Base-by-base conservation (phyloP, 176 grass and related monocot species). In the Lolium perenne region DNA sequence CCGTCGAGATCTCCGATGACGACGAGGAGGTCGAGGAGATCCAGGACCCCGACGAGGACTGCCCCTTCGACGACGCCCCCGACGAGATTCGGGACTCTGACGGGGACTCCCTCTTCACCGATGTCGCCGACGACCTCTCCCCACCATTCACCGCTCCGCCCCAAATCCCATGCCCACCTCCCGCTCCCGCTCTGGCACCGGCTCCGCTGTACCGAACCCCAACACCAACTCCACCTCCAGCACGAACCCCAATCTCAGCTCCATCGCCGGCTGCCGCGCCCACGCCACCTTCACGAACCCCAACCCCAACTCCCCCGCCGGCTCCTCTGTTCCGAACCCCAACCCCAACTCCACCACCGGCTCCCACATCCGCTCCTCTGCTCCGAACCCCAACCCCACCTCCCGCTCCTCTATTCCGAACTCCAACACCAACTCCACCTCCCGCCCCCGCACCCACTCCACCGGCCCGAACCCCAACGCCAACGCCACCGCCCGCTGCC, bases 1-100 rank as follows among this genome's bases (percentile, higher is more conserved):
- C 90, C 41, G 7, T 91, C 79, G 70, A 91, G 79, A 92, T 98
- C 84, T 91, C 96, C 40, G 96, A 94, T 38, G 93, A 93, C 22
- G 87, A 94, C 6, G 41, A 41, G 14, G 71, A 50, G 22, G 81
- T 82, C 26, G 2, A 79, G 1, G 84, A 87, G 38, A 79, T 87
- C 18, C 14, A 74, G 22, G 89, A 91, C 41, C 20, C 60, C 56
- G 88, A 94, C 55, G 93, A 85, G 73, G 88, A 87, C 14, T 62
- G 54, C 25, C 84, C 58, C 22, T 94, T 95, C 71, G 54, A 74
- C 65, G 90, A 93, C 25, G 90, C 93, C 56, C 63, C 54, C 20
- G 74, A 79, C 12, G 84, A 87, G 38, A 79, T 87, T 6, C 20
- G 38, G 22, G 89, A 91, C 41, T 16, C 68, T 20, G 88, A 94